Evolutionary conservation across 768 basidiomycete species (phyloP), one percentile per base, ranked within the genome.

Genomic region (Infundibulicybe gibba): DNA sequence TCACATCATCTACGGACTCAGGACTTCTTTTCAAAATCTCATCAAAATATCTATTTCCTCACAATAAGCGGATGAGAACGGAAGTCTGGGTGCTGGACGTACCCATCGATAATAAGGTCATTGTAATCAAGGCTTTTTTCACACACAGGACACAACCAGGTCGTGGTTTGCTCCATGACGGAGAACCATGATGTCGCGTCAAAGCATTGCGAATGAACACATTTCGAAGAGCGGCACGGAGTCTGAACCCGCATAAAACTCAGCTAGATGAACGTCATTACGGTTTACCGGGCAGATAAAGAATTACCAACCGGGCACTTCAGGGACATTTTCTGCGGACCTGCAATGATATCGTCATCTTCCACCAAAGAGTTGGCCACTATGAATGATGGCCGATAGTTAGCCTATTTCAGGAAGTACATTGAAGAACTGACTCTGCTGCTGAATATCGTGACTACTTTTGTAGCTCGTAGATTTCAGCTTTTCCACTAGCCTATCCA

Each of bases 161-260:
- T 94, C 2, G 95, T 97, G 8, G 94, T 97, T 67, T 91, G 86
- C 59, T 95, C 90, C 82, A 97, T 98, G 62, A 95, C 83, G 4
- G 86, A 85, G 59, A 87, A 91, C 94, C 94, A 99, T 34, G 89
- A 91, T 14, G 75, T 76, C 0, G 94, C 94, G 65, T 99, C 97
- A 66, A 98, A 99, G 63, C 97, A 99, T 55, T 94, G 90, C 6
- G 89, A 70, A 65, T 98, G 97, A 32, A 88, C 82, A 59, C 97
- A 98, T 49, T 75, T 72, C n/a, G 70, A 75, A 0, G 97, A 94
- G 25, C 95, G 88, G 61, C 89, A 85, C 6, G 97, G 95, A 0
- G 79, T 86, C 31, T 66, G 72, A 47, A 99, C 83, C 5, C 94
- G 88, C 63, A 85, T 80, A 62, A 88, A 97, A 39, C 90, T 92